Base-by-base conservation (phyloP, 345 rosid genomes). In the Brassica carinata region DNA sequence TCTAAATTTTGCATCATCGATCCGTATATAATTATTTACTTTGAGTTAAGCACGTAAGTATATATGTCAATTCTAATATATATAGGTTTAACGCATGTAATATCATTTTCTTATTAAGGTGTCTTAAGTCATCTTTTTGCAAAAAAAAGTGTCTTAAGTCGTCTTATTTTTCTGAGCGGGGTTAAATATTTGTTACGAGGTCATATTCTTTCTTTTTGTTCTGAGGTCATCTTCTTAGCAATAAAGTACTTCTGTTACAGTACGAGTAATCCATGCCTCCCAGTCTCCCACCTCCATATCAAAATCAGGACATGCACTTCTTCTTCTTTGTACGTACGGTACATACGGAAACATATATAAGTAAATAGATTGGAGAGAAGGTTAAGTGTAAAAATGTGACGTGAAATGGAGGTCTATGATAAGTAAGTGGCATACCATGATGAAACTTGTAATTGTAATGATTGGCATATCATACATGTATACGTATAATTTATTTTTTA, bases 241-340 rank as follows among this genome's bases (percentile, higher is more conserved):
- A 34, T n/a, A 33, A 53, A 33, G 53, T 55, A 36, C 58, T 34
- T 51, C 31, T 68, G 45, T 38, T 45, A 5, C 29, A 27, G 48
- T 58, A 27, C 67, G 30, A 68, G 26, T 62, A 38, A 62, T 59
- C 7, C 80, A 77, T 77, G 68, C 80, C 59, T 69, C 29, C 62
- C 9, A 57, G 68, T 74, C 59, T 69, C 29, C 62, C 9, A 57
- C 61, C 26, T 58, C 30, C 74, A 29, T 71, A 40, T 29, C 67
- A 15, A 69, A 38, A 58, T 59, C 73, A 75, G 43, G 67, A 76
- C 27, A 38, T 68, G 43, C 40, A 69, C 68, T 68, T 38, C 61
- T 58, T 36, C 59, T 57, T 38, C 13, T 57, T 68, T 38, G 73
- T 76, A 67, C 73, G 38, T 67, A 55, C 72, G 11, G n/a, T 53